phyloP scores from a whole-genome alignment of 495 filamentous ascomycete genomes.

The Tuber calosporum region DNA sequence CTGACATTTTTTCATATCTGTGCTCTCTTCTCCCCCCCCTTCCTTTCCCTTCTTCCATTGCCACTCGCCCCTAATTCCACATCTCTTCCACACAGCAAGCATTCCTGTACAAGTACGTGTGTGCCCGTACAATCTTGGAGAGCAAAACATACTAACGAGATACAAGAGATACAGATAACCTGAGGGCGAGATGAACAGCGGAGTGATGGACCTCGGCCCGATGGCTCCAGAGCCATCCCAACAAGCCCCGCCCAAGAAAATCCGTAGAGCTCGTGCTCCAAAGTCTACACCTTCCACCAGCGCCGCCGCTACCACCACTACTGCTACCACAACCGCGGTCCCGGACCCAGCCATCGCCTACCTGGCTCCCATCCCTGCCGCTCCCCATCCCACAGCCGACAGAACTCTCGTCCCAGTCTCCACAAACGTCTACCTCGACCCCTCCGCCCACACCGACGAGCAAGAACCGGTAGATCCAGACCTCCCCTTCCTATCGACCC shows the following conservation, averaged over 20 bases:
- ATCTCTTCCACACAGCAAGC: background rate
- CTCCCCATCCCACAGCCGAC: background rate
- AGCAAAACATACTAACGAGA: background rate
- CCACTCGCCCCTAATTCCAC: background rate
- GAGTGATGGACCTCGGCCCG: background rate
- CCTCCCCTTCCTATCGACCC: background rate
- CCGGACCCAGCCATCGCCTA: background rate
- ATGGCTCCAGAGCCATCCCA: background rate
- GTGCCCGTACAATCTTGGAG: background rate
- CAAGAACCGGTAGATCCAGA: background rate
- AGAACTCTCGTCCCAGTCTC: conserved; percentile 1
- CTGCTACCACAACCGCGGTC: background rate
- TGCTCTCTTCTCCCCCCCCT: background rate
- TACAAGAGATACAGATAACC: background rate
- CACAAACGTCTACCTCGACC: conserved; percentile 2
- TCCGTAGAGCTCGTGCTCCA: background rate
- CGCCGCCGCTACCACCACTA: background rate
- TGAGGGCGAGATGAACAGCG: background rate
- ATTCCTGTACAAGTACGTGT: background rate
- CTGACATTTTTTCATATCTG: background rate
- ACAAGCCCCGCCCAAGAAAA: background rate
- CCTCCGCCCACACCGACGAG: background rate
- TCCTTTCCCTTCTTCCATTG: background rate
- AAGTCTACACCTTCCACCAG: background rate
- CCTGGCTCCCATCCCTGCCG: background rate